Evolutionary conservation across 2,329 filamentous ascomycete genomes (phyloP).

Genomic region (Aspergillus pseudoterreus): DNA sequence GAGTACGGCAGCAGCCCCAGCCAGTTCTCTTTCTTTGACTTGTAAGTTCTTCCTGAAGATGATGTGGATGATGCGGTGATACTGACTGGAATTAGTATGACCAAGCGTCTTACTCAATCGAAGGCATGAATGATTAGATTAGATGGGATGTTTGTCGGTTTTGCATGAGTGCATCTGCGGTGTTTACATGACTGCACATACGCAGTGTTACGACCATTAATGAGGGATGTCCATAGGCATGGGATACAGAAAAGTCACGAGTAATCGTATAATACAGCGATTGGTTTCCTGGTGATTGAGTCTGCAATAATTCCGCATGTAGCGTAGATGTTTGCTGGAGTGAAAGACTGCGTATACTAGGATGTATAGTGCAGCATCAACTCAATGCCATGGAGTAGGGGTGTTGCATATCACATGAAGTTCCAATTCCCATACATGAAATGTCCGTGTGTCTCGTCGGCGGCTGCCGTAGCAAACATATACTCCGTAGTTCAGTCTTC

Average conservation of each 20-base stretch:
- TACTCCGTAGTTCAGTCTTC: too few relatives aligned
- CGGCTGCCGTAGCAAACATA: too few relatives aligned
- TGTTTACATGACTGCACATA: slow-evolving; percentile 11
- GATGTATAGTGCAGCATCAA: too few relatives aligned
- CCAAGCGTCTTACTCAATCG: slow-evolving; percentile 31
- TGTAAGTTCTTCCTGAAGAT: slow-evolving; percentile 59
- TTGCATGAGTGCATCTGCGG: slow-evolving; percentile 13
- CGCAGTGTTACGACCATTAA: slow-evolving; percentile 14
- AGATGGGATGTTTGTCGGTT: slow-evolving; percentile 6
- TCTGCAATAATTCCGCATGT: background rate
- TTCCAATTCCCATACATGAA: too few relatives aligned
- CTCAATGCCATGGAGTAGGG: too few relatives aligned
- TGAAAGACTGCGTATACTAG: too few relatives aligned
- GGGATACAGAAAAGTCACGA: slow-evolving; percentile 14
- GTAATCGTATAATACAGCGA: slow-evolving; percentile 6
- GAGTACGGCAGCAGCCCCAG: slow-evolving; percentile 87
- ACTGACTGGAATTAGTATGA: slow-evolving; percentile 28
- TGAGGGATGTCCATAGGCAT: slow-evolving; percentile 8
- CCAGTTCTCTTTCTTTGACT: slow-evolving; percentile 98
- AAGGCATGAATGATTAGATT: slow-evolving; percentile 22
- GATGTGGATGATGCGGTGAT: too few relatives aligned
- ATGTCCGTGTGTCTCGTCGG: too few relatives aligned
- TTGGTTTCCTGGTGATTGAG: background rate
- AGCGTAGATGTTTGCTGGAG: background rate
- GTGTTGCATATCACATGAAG: too few relatives aligned